Percentiles rank a stretch among this genome's conserved stretches.
Conservation (phyloP, 805 yeast species). For the Candida vartiovaarae region DNA sequence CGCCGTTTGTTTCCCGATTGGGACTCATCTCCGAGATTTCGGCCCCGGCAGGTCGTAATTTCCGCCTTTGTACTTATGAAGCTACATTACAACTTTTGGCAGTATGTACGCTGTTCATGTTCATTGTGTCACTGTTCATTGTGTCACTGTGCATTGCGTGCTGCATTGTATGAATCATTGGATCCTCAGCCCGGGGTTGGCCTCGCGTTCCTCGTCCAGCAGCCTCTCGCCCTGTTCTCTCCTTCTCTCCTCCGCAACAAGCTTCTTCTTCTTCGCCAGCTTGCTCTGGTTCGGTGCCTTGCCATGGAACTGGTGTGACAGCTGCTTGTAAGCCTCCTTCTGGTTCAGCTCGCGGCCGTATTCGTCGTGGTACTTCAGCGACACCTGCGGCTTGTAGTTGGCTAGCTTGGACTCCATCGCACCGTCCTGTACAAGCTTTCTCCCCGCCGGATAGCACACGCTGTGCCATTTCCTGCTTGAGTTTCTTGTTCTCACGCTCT, state of each 20-base stretch:
- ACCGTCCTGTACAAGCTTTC: background rate
- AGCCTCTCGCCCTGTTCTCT: constrained; percentile 4
- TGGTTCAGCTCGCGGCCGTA: constrained; percentile 40
- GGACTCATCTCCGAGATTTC: too few species aligned
- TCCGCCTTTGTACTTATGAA: too few species aligned
- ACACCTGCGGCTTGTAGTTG: constrained; percentile 41
- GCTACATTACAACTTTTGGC: too few species aligned
- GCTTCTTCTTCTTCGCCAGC: constrained; percentile 16
- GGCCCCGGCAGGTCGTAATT: too few species aligned
- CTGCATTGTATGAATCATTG: background rate
- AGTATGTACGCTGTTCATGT: too few species aligned
- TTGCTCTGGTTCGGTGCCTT: constrained; percentile 20
- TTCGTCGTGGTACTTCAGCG: constrained; percentile 44
- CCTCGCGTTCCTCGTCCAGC: constrained; percentile 1
- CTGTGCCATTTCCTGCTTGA: constrained; percentile 13
- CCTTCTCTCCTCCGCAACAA: constrained; percentile 14
- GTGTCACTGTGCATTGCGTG: too few species aligned
- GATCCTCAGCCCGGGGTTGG: constrained; percentile 1
- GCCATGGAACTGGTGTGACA: constrained; percentile 60
- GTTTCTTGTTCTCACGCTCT: constrained; percentile 7
- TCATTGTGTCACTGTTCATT: too few species aligned
- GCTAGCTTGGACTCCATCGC: constrained; percentile 2
- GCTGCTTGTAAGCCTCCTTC: constrained; percentile 53
- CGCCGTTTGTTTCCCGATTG: too few species aligned
- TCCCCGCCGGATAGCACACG: constrained; percentile 3